A percentile compares a stretch with the other conserved stretches of the same genome.
These are phyloP conservation scores for Nyssa sinensis DNA, from an alignment of 148 eudicot genomes.

Conservation along the genomic window DNA sequence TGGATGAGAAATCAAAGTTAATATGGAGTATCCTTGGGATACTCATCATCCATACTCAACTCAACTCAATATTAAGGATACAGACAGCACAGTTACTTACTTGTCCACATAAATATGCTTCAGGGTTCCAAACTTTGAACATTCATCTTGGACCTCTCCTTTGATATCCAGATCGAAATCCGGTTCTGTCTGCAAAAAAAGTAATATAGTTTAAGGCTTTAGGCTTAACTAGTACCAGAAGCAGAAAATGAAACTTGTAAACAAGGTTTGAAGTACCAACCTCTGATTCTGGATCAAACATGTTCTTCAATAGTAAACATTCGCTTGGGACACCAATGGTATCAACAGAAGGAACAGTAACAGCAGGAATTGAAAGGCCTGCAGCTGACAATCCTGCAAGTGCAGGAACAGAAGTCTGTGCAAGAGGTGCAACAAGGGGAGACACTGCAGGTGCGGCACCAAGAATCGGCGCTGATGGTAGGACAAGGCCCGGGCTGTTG, in stretches of 20 bases:
- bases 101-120: conserved; percentile 79
- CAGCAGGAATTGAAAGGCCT: conserved; percentile 46
- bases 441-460: conserved; percentile 36
- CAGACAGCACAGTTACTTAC: conserved; percentile 36
- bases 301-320: conserved; percentile 80
- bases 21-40: background rate
- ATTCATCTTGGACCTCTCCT: conserved; percentile 78
- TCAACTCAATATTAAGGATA: too few relatives aligned
- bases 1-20: background rate
- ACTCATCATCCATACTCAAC: background rate
- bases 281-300: conserved; percentile 87
- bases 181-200: conserved; percentile 59
- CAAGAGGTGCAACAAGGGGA: conserved; percentile 31
- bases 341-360: conserved; percentile 48
- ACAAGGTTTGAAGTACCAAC: conserved; percentile 29
- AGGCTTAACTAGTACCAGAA: conserved; percentile 9
- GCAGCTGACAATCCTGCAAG: conserved; percentile 41
- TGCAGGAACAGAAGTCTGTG: conserved; percentile 30
- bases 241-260: background rate
- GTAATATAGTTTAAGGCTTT: conserved; percentile 1
- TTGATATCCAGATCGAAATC: conserved; percentile 89
- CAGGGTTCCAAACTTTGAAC: conserved; percentile 62
- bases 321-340: conserved; percentile 79
- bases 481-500: conserved; percentile 30
- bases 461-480: conserved; percentile 33